phyloP scores from a whole-genome alignment of 805 yeast species.

The Wickerhamomyces hampshirensis region DNA sequence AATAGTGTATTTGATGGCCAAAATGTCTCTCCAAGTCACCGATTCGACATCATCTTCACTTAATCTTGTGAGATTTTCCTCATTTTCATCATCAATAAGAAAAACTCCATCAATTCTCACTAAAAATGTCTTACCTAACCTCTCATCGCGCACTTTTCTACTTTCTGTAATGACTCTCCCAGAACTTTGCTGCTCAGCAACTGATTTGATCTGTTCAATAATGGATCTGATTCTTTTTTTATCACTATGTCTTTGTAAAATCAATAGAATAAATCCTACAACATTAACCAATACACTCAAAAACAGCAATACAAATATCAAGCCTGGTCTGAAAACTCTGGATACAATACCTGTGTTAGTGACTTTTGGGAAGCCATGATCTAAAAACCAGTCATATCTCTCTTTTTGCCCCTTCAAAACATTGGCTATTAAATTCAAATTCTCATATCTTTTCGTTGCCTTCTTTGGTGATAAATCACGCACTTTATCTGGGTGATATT shows the following conservation, averaged over 20 bases:
- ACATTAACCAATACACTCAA: slow-evolving; percentile 46
- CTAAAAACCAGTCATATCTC: slow-evolving; percentile 79
- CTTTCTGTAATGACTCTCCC: slow-evolving; percentile 21
- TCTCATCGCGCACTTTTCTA: slow-evolving; percentile 17
- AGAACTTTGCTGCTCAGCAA: slow-evolving; percentile 55
- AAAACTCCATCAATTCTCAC: slow-evolving; percentile 58
- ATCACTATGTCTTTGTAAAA: slow-evolving; percentile 48
- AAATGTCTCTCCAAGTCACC: slow-evolving; percentile 47
- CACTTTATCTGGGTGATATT: slow-evolving; percentile 83
- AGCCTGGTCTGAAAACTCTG: slow-evolving; percentile 65
- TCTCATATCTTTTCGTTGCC: slow-evolving; percentile 59
- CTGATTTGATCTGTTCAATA: slow-evolving; percentile 44
- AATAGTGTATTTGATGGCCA: slow-evolving; percentile 38
- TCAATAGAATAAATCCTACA: slow-evolving; percentile 55
- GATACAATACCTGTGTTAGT: slow-evolving; percentile 54
- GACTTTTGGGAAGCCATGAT: slow-evolving; percentile 83
- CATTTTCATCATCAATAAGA: slow-evolving; percentile 35
- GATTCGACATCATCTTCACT: slow-evolving; percentile 35
- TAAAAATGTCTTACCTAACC: slow-evolving; percentile 45
- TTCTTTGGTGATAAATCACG: slow-evolving; percentile 26
- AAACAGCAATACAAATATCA: slow-evolving; percentile 44
- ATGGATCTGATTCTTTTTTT: slow-evolving; percentile 49
- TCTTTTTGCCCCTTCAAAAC: slow-evolving; percentile 62
- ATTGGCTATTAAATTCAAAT: slow-evolving; percentile 71
- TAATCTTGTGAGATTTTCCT: slow-evolving; percentile 37